Conservation (phyloP, 768 basidiomycete genomes). For the Amanita subjunquillea region DNA sequence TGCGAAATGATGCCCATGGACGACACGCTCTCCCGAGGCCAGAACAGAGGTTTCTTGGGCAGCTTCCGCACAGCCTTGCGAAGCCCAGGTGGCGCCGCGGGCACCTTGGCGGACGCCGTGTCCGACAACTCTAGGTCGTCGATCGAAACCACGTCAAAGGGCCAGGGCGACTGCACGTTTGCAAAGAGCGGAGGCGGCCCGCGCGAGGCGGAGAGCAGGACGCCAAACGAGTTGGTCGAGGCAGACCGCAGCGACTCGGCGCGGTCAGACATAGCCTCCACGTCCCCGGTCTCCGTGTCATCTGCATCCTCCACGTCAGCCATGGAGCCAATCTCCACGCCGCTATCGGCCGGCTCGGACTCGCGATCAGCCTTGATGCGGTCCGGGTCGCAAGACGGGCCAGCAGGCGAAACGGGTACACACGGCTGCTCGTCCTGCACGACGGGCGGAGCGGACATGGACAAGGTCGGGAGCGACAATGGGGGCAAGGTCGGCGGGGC, state of each 20-base stretch:
- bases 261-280: conserved; percentile 11
- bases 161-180: conserved; percentile 36
- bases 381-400: neutral
- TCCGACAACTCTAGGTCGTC: conserved; percentile 79
- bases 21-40: conserved; percentile 63
- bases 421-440: too few relatives aligned
- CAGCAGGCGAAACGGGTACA: too few relatives aligned
- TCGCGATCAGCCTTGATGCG: neutral
- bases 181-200: conserved; percentile 21
- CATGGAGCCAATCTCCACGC: neutral
- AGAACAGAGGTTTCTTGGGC: conserved; percentile 77
- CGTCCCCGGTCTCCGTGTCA: neutral
- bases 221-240: conserved; percentile 44
- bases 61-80: conserved; percentile 46
- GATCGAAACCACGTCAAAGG: conserved; percentile 65
- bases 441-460: neutral
- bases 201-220: conserved; percentile 22
- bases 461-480: neutral
- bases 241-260: conserved; percentile 30
- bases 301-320: neutral
- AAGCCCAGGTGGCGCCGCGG: conserved; percentile 40
- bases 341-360: neutral
- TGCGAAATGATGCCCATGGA: conserved; percentile 69
- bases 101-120: conserved; percentile 46
- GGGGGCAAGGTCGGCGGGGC: neutral